These are phyloP conservation scores for Kwoniella shivajii DNA, from an alignment of 1,284 basidiomycete genomes.

Conservation along the genomic window DNA sequence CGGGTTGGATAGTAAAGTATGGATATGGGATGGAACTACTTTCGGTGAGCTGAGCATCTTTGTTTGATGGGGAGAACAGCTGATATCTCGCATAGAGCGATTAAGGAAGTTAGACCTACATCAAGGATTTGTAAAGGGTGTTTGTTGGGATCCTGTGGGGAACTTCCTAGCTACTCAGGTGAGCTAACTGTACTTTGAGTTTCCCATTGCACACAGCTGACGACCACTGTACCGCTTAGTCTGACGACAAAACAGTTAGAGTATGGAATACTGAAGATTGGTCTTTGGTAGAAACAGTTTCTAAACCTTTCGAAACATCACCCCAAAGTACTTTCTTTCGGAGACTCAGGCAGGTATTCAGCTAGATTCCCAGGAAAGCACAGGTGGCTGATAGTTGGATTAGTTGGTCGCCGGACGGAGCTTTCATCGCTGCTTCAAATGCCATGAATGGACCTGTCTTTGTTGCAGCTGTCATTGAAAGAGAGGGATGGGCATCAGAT, in stretches of 20 bases:
- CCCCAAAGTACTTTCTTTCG: slow-evolving; percentile 95
- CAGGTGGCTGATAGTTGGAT: background rate
- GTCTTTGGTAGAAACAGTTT: slow-evolving; percentile 78
- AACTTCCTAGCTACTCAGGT: slow-evolving; percentile 87
- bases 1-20: slow-evolving; percentile 85
- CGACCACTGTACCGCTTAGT: slow-evolving; percentile 57
- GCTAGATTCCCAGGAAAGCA: background rate
- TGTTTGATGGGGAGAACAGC: background rate
- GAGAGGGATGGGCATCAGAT: slow-evolving; percentile 82
- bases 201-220: background rate
- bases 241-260: slow-evolving; percentile 93
- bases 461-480: slow-evolving; percentile 90
- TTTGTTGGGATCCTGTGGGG: slow-evolving; percentile 97
- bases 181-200: slow-evolving; percentile 8
- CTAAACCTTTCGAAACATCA: slow-evolving; percentile 88
- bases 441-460: slow-evolving; percentile 98
- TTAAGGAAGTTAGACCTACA: slow-evolving; percentile 83
- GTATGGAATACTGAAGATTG: slow-evolving; percentile 96
- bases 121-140: slow-evolving; percentile 96
- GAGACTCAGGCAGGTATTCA: slow-evolving; percentile 71
- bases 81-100: slow-evolving; percentile 62
- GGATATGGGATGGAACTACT: slow-evolving; percentile 90
- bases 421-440: slow-evolving; percentile 93
- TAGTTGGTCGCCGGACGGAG: slow-evolving; percentile 99
- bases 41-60: slow-evolving; percentile 62